Base-by-base conservation (phyloP, 768 basidiomycete species). In the Lyophyllum semitale region DNA sequence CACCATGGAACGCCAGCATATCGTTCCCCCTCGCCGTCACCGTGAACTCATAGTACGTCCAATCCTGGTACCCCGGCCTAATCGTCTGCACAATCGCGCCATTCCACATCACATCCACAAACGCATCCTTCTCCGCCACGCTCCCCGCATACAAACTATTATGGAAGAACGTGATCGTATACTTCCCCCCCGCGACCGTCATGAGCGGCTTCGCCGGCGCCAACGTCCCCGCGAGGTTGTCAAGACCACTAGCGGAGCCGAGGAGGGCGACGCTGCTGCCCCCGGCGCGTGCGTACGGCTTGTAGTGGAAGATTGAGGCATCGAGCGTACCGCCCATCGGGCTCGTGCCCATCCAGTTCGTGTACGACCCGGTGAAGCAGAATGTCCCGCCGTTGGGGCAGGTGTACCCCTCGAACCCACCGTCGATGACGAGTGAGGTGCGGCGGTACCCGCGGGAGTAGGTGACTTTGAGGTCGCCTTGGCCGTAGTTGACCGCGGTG, bases 391-490 rank as follows among this genome's bases (percentile, higher is more conserved):
- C 37, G 58, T 71, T 66, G 41, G 51, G 26, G 59, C 77, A 77
- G 43, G 54, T 68, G 67, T 66, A 79, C 15, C 64, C 67, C 59
- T 81, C 80, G 65, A 80, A 80, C 2, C 74, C 71, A 1, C 77
- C 76, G 56, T 81, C 80, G 26, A 69, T 25, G 32, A 76, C 55
- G 52, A 68, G 63, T 53, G 73, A 69, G 27, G 63, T 71, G 57
- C 80, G 77, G 32, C 57, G 61, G 66, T 80, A 81, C 5, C 80
- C 80, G 26, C 78, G 75, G 1, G 79, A 79, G 63, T 69, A 72
- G 9, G 77, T 79, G 23, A 81, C 77, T 51, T 70, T 60, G 52
- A 81, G 74, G 51, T 71, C 61, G 35, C 78, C 78, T 53, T 79
- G 79, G 23, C 78, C 80, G 44, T 64, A 68, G 64, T 81, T 80